Evolutionary conservation across 75 land plant genomes (phyloP).

Genomic region (Ceratopteris richardii): DNA sequence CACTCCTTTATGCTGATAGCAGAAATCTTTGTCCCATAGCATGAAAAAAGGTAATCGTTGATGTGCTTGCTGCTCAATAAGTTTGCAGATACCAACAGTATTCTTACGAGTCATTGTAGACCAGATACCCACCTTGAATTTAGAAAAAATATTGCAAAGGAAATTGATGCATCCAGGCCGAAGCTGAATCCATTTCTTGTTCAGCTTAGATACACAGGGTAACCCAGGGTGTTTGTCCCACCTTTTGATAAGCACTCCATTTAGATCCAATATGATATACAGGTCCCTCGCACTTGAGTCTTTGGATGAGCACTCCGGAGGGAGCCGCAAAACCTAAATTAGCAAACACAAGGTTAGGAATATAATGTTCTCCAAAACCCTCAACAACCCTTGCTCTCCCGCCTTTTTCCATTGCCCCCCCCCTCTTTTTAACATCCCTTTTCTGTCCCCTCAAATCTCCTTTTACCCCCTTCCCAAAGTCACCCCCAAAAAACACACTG

Average conservation of each 20-base stretch:
- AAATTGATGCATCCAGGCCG: slow-evolving; percentile 2
- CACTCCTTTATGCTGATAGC: slow-evolving; percentile 1
- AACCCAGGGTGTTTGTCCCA: slow-evolving; percentile 2
- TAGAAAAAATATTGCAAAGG: not conserved
- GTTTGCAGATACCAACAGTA: not conserved
- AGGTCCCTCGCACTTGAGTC: not conserved
- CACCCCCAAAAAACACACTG: no score
- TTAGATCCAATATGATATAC: slow-evolving; percentile 2
- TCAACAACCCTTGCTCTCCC: no score
- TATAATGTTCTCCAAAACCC: no score
- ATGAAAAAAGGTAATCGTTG: slow-evolving; percentile 1
- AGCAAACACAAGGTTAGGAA: no score
- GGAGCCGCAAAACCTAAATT: no score
- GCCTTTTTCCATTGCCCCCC: no score
- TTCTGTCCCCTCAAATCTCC: no score
- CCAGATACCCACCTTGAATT: slow-evolving; percentile 4
- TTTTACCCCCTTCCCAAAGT: no score
- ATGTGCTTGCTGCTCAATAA: slow-evolving; percentile 1
- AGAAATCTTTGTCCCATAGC: not conserved
- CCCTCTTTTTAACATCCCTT: no score
- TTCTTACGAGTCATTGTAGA: not conserved
- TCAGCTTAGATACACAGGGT: not conserved
- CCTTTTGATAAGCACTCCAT: slow-evolving; percentile 6
- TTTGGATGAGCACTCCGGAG: no score
- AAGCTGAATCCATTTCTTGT: slow-evolving; percentile 7